Evolutionary conservation across 1,139 yeast genomes (phyloP).

Genomic region (Suhomyces atakaporum): DNA sequence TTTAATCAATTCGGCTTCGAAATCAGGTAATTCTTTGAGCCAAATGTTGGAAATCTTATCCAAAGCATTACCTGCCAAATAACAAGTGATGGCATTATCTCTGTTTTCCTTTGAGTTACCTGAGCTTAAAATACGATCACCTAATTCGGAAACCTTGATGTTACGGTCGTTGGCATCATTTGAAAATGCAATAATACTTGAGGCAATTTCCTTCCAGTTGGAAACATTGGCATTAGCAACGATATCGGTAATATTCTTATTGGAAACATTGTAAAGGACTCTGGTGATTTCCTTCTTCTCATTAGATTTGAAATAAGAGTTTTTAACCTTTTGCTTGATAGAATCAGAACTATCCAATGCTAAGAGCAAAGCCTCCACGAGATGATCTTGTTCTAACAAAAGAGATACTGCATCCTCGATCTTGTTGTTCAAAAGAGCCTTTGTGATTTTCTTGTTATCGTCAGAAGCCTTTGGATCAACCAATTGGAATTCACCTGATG

Average conservation of each 20-base stretch:
- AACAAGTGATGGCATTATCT: constrained; percentile 75
- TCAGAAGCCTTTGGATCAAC: constrained; percentile 23
- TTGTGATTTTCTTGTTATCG: constrained; percentile 50
- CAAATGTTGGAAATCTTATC: constrained; percentile 81
- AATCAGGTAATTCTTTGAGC: constrained; percentile 69
- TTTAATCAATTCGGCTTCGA: constrained; percentile 56
- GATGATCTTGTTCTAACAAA: constrained; percentile 62
- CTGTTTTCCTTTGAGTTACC: constrained; percentile 40
- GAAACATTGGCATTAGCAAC: constrained; percentile 74
- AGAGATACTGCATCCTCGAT: constrained; percentile 66
- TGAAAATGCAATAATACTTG: constrained; percentile 62
- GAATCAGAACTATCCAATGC: constrained; percentile 69
- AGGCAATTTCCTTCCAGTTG: constrained; percentile 85
- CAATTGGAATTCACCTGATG: constrained; percentile 50
- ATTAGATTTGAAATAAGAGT: constrained; percentile 65
- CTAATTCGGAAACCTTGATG: constrained; percentile 62
- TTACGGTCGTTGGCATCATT: constrained; percentile 50
- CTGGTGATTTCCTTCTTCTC: constrained; percentile 67
- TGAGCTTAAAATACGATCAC: constrained; percentile 54
- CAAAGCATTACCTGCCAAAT: constrained; percentile 77
- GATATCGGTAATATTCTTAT: constrained; percentile 65
- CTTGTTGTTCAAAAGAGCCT: constrained; percentile 63
- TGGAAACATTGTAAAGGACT: constrained; percentile 65
- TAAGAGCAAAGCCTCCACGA: constrained; percentile 79
- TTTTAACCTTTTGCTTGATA: constrained; percentile 66